phyloP scores from a whole-genome alignment of 2,329 filamentous ascomycete species.

The Aspergillus vadensis region DNA sequence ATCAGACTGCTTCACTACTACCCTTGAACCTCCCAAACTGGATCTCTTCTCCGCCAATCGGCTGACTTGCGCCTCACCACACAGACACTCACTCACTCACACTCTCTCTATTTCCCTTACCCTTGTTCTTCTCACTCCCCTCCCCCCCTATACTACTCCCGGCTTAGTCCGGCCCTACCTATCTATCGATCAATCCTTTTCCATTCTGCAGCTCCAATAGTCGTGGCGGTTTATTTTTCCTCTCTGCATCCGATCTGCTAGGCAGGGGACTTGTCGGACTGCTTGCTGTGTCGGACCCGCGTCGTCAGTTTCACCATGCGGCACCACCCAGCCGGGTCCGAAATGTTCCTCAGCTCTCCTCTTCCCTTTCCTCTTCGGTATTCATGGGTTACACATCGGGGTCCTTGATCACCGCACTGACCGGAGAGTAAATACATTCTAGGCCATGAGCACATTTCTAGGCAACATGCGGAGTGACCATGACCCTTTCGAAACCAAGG shows the following conservation, averaged over 20 bases:
- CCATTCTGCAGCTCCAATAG: background rate
- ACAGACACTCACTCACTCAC: background rate
- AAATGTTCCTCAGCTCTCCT: background rate
- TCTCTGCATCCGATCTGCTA: background rate
- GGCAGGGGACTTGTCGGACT: background rate
- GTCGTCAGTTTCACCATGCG: background rate
- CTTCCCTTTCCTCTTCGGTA: background rate
- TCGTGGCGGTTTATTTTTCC: background rate
- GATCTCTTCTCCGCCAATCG: background rate
- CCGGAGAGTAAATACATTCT: background rate
- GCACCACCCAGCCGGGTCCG: constrained; percentile 2
- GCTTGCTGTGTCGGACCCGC: background rate
- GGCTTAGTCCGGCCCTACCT: background rate
- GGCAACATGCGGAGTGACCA: too few species aligned
- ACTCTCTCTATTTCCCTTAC: too few species aligned
- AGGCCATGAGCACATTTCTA: too few species aligned
- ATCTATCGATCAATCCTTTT: background rate
- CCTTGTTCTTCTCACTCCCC: too few species aligned
- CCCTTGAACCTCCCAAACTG: too few species aligned
- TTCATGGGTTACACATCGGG: background rate
- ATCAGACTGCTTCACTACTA: too few species aligned
- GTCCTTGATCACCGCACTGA: background rate
- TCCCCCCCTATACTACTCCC: background rate
- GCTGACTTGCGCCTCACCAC: constrained; percentile 4
- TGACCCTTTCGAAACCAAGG: too few species aligned